Evolutionary conservation across 2,329 filamentous ascomycete genomes (phyloP).

Genomic region (Colletotrichum sp.): DNA sequence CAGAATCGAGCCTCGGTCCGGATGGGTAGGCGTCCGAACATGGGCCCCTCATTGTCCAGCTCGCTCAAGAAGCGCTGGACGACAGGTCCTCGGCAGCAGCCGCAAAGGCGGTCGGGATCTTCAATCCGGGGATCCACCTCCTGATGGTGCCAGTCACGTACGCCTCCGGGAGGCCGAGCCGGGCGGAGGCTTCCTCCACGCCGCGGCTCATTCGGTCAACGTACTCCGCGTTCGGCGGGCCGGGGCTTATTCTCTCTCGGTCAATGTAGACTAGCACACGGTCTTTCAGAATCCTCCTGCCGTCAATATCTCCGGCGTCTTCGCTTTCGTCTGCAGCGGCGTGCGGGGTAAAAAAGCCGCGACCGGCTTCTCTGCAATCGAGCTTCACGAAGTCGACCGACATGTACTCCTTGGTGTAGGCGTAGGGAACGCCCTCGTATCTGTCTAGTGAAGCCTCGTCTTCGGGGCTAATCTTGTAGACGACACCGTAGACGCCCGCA

Average conservation of each 20-base stretch:
- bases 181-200: slow-evolving; percentile 60
- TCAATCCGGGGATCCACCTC: slow-evolving; percentile 35
- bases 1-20: not conserved
- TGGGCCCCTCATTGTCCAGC: not conserved
- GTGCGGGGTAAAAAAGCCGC: not conserved
- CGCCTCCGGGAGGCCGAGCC: slow-evolving; percentile 55
- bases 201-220: slow-evolving; percentile 67
- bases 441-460: slow-evolving; percentile 60
- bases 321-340: not conserved
- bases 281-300: not conserved
- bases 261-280: slow-evolving; percentile 67
- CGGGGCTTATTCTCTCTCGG: slow-evolving; percentile 39
- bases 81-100: not conserved
- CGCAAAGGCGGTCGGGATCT: not conserved
- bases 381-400: slow-evolving; percentile 39
- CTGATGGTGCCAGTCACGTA: slow-evolving; percentile 64
- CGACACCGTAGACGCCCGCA: slow-evolving; percentile 59
- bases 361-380: not conserved
- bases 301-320: not conserved
- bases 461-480: slow-evolving; percentile 54
- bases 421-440: slow-evolving; percentile 68
- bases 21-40: not conserved
- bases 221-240: slow-evolving; percentile 61
- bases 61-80: not conserved
- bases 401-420: slow-evolving; percentile 62